Evolutionary conservation across 2,329 filamentous ascomycete genomes (phyloP).

Genomic region (Cladophialophora immunda): DNA sequence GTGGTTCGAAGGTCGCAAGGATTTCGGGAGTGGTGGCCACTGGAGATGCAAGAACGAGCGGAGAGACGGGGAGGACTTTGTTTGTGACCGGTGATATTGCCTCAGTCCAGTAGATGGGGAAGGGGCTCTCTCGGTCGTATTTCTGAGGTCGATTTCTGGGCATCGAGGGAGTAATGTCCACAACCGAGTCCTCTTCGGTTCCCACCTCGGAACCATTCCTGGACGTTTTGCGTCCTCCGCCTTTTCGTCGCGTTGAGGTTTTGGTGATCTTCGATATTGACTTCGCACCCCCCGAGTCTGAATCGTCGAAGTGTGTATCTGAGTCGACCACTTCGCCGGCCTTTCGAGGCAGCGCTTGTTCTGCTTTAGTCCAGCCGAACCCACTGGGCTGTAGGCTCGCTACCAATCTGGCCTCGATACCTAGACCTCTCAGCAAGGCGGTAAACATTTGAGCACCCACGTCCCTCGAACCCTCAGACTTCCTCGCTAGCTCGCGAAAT

Average conservation of each 20-base stretch:
- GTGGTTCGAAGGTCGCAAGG: constrained; percentile 79
- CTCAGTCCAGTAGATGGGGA: constrained; percentile 93
- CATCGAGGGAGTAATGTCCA: constrained; percentile 62
- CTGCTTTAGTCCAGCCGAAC: constrained; percentile 87
- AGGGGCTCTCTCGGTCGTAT: constrained; percentile 80
- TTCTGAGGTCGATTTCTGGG: constrained; percentile 52
- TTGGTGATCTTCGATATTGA: constrained; percentile 34
- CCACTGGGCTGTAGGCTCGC: constrained; percentile 85
- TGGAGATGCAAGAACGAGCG: constrained; percentile 70
- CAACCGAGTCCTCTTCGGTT: constrained; percentile 64
- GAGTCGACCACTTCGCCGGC: constrained; percentile 16
- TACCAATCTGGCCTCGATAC: constrained; percentile 83
- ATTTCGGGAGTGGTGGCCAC: constrained; percentile 77
- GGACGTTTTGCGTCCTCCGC: constrained; percentile 34
- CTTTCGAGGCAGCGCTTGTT: constrained; percentile 62
- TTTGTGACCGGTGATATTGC: constrained; percentile 82
- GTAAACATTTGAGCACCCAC: constrained; percentile 90
- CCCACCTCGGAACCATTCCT: constrained; percentile 38
- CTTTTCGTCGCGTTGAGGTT: constrained; percentile 29
- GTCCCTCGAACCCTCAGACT: constrained; percentile 83
- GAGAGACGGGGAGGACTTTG: constrained; percentile 80
- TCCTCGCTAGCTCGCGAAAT: constrained; percentile 73
- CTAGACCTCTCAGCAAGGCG: constrained; percentile 79
- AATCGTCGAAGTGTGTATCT: constrained; percentile 30
- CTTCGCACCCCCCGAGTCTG: constrained; percentile 28